These are phyloP conservation scores for Brassica juncea DNA, from an alignment of 345 rosid species.

Conservation along the genomic window DNA sequence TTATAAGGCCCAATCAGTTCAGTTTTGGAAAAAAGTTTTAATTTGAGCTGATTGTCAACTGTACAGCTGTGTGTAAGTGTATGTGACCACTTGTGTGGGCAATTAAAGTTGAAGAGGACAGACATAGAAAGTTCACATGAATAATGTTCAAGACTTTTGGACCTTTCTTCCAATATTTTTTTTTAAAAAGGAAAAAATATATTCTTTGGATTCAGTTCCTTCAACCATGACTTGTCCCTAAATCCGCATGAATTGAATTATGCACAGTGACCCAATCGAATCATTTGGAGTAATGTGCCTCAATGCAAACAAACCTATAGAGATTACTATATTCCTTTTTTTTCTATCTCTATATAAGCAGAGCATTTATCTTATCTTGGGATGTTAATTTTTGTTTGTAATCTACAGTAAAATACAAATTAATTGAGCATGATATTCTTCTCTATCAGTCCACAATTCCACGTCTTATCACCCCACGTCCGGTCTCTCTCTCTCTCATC, in stretches of 20 bases:
- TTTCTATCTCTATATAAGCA: not conserved
- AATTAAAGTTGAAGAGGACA: slow-evolving; percentile 32
- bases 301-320: slow-evolving; percentile 30
- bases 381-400: slow-evolving; percentile 17
- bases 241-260: slow-evolving; percentile 39
- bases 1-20: not conserved
- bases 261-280: slow-evolving; percentile 28
- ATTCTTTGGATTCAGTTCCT: slow-evolving; percentile 11
- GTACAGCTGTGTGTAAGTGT: slow-evolving; percentile 30
- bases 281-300: slow-evolving; percentile 33
- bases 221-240: slow-evolving; percentile 34
- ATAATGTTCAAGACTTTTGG: slow-evolving; percentile 30
- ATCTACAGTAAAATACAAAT: not conserved
- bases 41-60: slow-evolving; percentile 5
- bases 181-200: not conserved
- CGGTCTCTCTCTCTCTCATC: slow-evolving; percentile 3
- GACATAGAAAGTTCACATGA: slow-evolving; percentile 33
- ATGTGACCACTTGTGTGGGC: slow-evolving; percentile 41
- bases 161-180: slow-evolving; percentile 1
- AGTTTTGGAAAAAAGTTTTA: not conserved
- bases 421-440: slow-evolving; percentile 11
- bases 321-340: slow-evolving; percentile 17
- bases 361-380: slow-evolving; percentile 15
- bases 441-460: slow-evolving; percentile 19
- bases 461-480: slow-evolving; percentile 41